Percentiles rank a stretch among this genome's conserved stretches.
phyloP scores from a whole-genome alignment of 192 early-diverging fungal genomes.

The Backusella parvicylindrica region DNA sequence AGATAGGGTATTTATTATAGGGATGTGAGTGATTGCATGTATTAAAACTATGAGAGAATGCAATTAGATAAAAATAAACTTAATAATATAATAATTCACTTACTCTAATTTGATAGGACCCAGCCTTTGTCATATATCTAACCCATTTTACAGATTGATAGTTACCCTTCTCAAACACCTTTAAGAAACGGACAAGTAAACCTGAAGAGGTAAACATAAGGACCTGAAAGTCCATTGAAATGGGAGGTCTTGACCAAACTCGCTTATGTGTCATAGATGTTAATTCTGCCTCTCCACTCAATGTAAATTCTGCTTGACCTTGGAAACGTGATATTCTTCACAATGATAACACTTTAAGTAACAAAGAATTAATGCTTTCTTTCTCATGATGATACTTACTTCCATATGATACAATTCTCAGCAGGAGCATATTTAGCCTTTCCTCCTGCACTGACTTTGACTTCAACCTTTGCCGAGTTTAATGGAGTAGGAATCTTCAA shows the following conservation, averaged over 20 bases:
- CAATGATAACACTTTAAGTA: not conserved
- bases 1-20: not conserved
- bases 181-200: conserved; percentile 92
- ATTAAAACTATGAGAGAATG: not conserved
- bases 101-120: conserved; percentile 30
- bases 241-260: conserved; percentile 93
- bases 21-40: not conserved
- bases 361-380: no score
- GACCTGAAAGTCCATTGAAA: conserved; percentile 88
- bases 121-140: conserved; percentile 96
- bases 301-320: conserved; percentile 80
- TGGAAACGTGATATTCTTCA: conserved; percentile 86
- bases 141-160: conserved; percentile 99
- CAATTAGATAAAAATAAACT: not conserved
- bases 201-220: conserved; percentile 98
- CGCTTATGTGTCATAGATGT: conserved; percentile 80
- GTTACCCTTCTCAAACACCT: conserved; percentile 96
- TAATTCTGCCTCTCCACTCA: conserved; percentile 81
- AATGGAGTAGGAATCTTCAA: conserved; percentile 90
- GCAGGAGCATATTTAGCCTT: conserved; percentile 94
- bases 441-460: conserved; percentile 69
- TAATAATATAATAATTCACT: not conserved
- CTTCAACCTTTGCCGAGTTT: conserved; percentile 80
- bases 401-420: conserved; percentile 95
- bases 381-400: conserved; percentile 55